These are phyloP conservation scores for Xylariaceae sp. DNA, from an alignment of 2,329 filamentous ascomycete species.

Conservation along the genomic window DNA sequence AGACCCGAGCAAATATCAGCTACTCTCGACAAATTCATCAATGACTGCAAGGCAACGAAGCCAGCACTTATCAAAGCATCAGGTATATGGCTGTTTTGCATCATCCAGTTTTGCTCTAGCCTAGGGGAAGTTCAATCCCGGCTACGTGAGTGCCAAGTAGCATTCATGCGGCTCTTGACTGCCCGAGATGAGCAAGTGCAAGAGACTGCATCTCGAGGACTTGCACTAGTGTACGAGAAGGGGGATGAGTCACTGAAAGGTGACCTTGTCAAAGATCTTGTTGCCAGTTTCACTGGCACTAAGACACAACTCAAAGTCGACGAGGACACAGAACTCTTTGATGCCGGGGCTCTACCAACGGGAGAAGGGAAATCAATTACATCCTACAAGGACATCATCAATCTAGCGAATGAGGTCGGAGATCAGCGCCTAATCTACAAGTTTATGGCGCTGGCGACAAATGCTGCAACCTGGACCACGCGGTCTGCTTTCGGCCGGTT, in stretches of 20 bases:
- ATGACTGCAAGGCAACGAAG: conserved; percentile 77
- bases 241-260: conserved; percentile 77
- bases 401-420: conserved; percentile 89
- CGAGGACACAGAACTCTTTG: conserved; percentile 88
- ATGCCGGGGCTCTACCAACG: conserved; percentile 83
- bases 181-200: conserved; percentile 93
- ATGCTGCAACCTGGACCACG: conserved; percentile 97
- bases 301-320: conserved; percentile 76
- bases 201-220: conserved; percentile 85
- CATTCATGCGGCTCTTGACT: conserved; percentile 82
- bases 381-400: conserved; percentile 97
- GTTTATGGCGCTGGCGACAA: conserved; percentile 95
- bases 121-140: conserved; percentile 68
- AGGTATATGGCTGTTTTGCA: conserved; percentile 88
- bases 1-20: conserved; percentile 42
- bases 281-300: conserved; percentile 81
- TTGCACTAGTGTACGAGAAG: conserved; percentile 91
- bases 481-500: conserved; percentile 93
- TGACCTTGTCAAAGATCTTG: conserved; percentile 80
- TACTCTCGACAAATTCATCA: conserved; percentile 68
- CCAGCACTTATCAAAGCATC: conserved; percentile 87
- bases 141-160: conserved; percentile 74
- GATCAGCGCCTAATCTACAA: conserved; percentile 96
- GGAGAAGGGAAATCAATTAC: conserved; percentile 86
- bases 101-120: conserved; percentile 86